Evolutionary conservation across 192 early-diverging fungal species (phyloP).

Genomic region (Coemansia furcata): DNA sequence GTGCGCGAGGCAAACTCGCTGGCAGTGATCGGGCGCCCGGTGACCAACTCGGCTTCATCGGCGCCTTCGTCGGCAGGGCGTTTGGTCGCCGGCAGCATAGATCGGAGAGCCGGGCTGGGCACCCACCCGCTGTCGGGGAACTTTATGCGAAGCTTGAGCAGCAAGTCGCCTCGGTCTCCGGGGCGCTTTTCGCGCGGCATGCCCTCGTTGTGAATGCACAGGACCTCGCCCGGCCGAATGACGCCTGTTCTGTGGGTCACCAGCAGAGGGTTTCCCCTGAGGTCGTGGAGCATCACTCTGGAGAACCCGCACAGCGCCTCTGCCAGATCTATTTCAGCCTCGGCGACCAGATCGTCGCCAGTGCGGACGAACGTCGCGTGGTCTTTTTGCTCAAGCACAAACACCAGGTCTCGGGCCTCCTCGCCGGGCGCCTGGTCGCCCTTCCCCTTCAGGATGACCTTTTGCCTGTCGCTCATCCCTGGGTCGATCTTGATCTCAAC

Average conservation of each 20-base stretch:
- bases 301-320: conserved; percentile 93
- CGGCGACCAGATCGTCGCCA: conserved; percentile 77
- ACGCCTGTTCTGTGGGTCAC: conserved; percentile 80
- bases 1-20: conserved; percentile 13
- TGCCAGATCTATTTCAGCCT: conserved; percentile 77
- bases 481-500: conserved; percentile 93
- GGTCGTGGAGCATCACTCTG: conserved; percentile 71
- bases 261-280: conserved; percentile 84
- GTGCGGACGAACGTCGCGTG: conserved; percentile 78
- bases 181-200: conserved; percentile 82
- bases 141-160: conserved; percentile 79
- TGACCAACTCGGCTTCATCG: not conserved
- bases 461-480: conserved; percentile 88
- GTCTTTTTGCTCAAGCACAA: conserved; percentile 82
- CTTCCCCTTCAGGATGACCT: conserved; percentile 88
- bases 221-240: conserved; percentile 85
- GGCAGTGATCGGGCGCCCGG: conserved; percentile 14
- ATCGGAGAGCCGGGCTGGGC: conserved; percentile 21
- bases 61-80: conserved; percentile 2
- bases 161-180: conserved; percentile 82
- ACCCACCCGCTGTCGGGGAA: conserved; percentile 65
- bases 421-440: conserved; percentile 93
- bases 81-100: conserved; percentile 13
- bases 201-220: conserved; percentile 83
- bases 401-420: conserved; percentile 87